Evolutionary conservation across 2,329 filamentous ascomycete species (phyloP).

Genomic region (Fusarium floridanum): DNA sequence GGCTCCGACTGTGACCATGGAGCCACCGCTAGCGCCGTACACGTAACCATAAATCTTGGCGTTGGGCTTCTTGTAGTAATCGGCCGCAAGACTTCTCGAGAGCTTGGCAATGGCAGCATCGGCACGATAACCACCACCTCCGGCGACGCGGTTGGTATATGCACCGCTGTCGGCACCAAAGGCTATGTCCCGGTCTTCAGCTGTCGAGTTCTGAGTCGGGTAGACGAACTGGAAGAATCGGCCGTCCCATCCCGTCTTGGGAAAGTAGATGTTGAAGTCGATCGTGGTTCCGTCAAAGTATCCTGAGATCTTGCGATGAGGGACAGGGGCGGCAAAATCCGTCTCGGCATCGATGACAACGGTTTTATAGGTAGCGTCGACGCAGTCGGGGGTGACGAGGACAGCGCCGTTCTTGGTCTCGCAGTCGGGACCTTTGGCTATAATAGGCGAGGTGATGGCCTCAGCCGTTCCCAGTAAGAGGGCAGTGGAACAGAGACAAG

Average conservation of each 20-base stretch:
- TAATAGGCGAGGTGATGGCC: neutral
- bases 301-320: conserved; percentile 30
- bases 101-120: conserved; percentile 41
- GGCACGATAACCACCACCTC: conserved; percentile 30
- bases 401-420: neutral
- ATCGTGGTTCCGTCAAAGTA: conserved; percentile 33
- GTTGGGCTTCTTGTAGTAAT: conserved; percentile 22
- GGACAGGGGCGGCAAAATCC: conserved; percentile 7
- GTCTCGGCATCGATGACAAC: conserved; percentile 29
- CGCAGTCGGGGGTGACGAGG: conserved; percentile 16
- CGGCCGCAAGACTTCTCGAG: conserved; percentile 24
- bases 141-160: conserved; percentile 35
- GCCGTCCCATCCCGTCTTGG: conserved; percentile 28
- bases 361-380: conserved; percentile 22
- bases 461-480: neutral
- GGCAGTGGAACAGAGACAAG: neutral
- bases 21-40: conserved; percentile 43
- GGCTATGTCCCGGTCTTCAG: conserved; percentile 16
- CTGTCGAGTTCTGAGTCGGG: conserved; percentile 25
- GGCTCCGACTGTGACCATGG: conserved; percentile 34
- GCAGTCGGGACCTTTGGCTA: neutral
- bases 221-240: conserved; percentile 41
- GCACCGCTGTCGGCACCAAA: conserved; percentile 37
- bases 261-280: conserved; percentile 43
- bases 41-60: conserved; percentile 37